Conservation (phyloP, 139 green algal species). For the Asterochloris sp. region DNA sequence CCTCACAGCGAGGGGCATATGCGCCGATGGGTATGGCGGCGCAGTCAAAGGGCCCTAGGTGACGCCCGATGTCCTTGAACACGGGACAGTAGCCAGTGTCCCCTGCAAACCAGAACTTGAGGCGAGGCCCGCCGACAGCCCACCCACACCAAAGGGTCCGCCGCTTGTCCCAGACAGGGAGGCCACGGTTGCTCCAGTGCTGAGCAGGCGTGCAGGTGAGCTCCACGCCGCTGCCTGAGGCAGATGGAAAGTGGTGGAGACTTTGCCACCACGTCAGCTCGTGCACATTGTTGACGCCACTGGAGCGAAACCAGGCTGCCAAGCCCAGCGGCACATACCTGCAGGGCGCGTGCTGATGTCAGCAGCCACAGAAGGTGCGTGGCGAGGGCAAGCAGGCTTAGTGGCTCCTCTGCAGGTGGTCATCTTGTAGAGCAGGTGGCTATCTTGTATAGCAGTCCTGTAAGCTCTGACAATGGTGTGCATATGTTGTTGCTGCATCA, state of each 20-base stretch:
- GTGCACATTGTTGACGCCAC: slow-evolving; percentile 48
- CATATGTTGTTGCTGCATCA: too few species aligned
- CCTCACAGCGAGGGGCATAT: slow-evolving; percentile 18
- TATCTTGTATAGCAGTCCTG: neutral
- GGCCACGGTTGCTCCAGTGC: slow-evolving; percentile 51
- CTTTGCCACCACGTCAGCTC: slow-evolving; percentile 83
- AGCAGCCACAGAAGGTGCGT: neutral
- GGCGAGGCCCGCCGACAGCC: slow-evolving; percentile 25
- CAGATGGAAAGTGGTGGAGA: slow-evolving; percentile 28
- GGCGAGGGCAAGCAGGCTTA: too few species aligned
- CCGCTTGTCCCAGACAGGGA: slow-evolving; percentile 34
- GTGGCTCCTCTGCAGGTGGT: neutral
- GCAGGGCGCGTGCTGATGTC: neutral
- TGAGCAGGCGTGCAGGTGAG: slow-evolving; percentile 17
- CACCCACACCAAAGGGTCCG: slow-evolving; percentile 68
- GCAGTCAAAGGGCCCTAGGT: slow-evolving; percentile 65
- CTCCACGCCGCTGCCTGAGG: too few species aligned
- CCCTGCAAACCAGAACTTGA: slow-evolving; percentile 69
- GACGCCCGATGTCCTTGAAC: slow-evolving; percentile 64
- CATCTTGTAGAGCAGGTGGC: neutral
- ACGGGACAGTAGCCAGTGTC: slow-evolving; percentile 73
- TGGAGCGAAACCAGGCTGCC: slow-evolving; percentile 48
- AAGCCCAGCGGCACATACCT: slow-evolving; percentile 77
- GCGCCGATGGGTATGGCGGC: slow-evolving; percentile 38
- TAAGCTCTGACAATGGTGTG: too few species aligned